Conservation (phyloP, 805 yeast species). For the Suhomyces vadensis region DNA sequence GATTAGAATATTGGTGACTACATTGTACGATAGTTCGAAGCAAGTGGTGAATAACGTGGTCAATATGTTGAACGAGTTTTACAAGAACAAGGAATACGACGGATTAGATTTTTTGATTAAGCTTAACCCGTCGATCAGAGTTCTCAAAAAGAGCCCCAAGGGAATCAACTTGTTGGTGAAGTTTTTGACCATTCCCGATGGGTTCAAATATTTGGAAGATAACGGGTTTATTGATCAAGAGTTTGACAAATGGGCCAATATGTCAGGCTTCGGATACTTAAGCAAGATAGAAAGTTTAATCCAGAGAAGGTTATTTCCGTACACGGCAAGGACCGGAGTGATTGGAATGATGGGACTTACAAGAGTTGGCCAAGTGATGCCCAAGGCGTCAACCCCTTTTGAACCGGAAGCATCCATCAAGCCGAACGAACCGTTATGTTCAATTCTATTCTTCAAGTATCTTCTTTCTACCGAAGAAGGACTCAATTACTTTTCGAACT, state of each 20-base stretch:
- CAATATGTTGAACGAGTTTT: constrained; percentile 22
- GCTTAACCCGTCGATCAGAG: constrained; percentile 54
- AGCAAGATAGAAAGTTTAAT: constrained; percentile 46
- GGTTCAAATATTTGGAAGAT: constrained; percentile 62
- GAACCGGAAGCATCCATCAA: not conserved
- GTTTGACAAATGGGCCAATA: constrained; percentile 64
- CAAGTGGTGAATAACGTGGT: constrained; percentile 23
- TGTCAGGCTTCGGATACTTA: constrained; percentile 37
- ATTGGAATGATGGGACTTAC: not conserved
- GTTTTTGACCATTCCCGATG: constrained; percentile 64
- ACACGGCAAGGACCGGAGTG: not conserved
- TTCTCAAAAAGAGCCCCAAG: constrained; percentile 22
- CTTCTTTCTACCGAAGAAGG: constrained; percentile 83
- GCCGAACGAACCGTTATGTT: not conserved
- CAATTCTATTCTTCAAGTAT: constrained; percentile 72
- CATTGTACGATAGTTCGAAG: constrained; percentile 59
- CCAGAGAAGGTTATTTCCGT: constrained; percentile 7
- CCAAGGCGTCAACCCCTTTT: not conserved
- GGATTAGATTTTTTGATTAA: constrained; percentile 53
- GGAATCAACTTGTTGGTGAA: constrained; percentile 56
- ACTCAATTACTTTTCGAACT: constrained; percentile 51
- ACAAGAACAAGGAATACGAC: constrained; percentile 26
- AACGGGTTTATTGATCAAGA: constrained; percentile 63
- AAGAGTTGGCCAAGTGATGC: not conserved
- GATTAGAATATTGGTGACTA: constrained; percentile 57